A percentile compares a stretch with the other conserved stretches of the same genome.
Conservation (phyloP, 139 green algal genomes). For the Pleodorina starrii region DNA sequence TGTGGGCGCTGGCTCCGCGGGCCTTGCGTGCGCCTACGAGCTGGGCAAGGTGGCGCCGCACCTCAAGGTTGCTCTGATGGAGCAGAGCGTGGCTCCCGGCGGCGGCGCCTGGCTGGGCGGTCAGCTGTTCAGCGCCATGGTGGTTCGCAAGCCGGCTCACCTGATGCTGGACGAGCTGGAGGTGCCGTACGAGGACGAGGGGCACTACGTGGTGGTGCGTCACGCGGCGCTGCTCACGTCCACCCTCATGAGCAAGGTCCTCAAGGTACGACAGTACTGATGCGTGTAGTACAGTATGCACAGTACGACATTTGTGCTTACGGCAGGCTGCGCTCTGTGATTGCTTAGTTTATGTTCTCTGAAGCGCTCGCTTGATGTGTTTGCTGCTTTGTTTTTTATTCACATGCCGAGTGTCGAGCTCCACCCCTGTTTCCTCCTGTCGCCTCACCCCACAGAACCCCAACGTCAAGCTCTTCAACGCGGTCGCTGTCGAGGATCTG, state of each 20-base stretch:
- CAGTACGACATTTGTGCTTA: too few relatives aligned
- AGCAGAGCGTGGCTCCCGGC: slow-evolving; percentile 83
- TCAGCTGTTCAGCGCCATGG: slow-evolving; percentile 96
- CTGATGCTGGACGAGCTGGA: slow-evolving; percentile 89
- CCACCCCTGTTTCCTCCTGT: too few relatives aligned
- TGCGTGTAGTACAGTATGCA: not conserved
- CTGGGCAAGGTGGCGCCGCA: slow-evolving; percentile 92
- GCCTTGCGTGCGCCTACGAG: slow-evolving; percentile 96
- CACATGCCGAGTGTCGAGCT: too few relatives aligned
- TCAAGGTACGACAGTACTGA: slow-evolving; percentile 68
- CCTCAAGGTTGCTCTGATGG: slow-evolving; percentile 93
- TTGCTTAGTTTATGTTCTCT: too few relatives aligned
- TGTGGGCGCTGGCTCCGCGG: slow-evolving; percentile 83
- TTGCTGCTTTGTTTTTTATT: too few relatives aligned
- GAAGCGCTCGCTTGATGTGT: too few relatives aligned
- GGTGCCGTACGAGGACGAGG: slow-evolving; percentile 94
- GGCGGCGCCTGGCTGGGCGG: slow-evolving; percentile 96
- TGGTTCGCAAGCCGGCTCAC: slow-evolving; percentile 96
- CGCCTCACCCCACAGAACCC: slow-evolving; percentile 57
- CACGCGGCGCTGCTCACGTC: slow-evolving; percentile 97
- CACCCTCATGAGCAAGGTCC: slow-evolving; percentile 94
- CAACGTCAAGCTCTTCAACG: slow-evolving; percentile 99
- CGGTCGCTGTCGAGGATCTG: slow-evolving; percentile 84
- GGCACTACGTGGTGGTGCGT: slow-evolving; percentile 96
- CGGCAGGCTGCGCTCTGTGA: too few relatives aligned